These are phyloP conservation scores for Kwoniella mangroviensis DNA, from an alignment of 768 basidiomycete species.

Conservation along the genomic window DNA sequence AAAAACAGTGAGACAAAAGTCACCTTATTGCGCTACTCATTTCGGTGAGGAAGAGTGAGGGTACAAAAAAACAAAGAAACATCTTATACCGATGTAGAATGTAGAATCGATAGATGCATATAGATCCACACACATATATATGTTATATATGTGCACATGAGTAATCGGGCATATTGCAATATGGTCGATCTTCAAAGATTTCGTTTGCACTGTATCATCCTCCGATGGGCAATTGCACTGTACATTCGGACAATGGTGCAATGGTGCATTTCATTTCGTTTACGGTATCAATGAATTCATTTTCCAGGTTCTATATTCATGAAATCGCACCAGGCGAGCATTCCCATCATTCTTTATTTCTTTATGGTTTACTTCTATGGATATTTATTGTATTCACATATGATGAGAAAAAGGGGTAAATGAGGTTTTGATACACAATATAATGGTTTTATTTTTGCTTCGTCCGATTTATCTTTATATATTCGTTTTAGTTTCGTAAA, in stretches of 20 bases:
- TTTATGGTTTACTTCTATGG: too few species aligned
- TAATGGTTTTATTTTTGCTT: not conserved
- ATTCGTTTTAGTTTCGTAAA: too few species aligned
- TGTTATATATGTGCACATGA: too few species aligned
- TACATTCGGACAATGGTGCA: too few species aligned
- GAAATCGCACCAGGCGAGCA: slow-evolving; percentile 8
- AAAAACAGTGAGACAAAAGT: slow-evolving; percentile 31
- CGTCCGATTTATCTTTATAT: not conserved
- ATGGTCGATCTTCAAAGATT: too few species aligned
- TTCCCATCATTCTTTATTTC: not conserved
- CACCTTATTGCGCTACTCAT: slow-evolving; percentile 46
- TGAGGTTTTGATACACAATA: slow-evolving; percentile 2
- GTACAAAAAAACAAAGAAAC: not conserved
- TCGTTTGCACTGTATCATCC: too few species aligned
- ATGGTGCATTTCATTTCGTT: not conserved
- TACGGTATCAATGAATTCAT: not conserved
- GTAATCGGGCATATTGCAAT: too few species aligned
- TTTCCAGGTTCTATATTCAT: not conserved
- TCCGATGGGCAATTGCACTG: too few species aligned
- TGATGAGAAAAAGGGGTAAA: not conserved
- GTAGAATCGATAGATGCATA: not conserved
- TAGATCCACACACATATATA: not conserved
- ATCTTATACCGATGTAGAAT: too few species aligned
- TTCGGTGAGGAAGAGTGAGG: slow-evolving; percentile 23
- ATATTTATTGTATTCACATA: not conserved